phyloP scores from a whole-genome alignment of 2,329 filamentous ascomycete genomes.

The Rutstroemia sp. region DNA sequence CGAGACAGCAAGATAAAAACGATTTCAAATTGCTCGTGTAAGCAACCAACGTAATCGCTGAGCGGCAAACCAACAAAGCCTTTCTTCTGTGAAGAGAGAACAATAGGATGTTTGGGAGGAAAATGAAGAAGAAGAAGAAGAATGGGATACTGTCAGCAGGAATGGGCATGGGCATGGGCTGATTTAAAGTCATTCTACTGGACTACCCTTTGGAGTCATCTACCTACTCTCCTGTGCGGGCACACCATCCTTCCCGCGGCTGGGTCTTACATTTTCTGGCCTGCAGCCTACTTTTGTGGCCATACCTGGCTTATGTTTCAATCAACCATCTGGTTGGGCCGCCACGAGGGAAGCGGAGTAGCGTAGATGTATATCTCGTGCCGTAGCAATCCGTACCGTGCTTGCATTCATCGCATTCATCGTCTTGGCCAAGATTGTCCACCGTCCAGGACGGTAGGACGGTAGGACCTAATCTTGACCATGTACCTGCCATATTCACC shows the following conservation, averaged over 20 bases:
- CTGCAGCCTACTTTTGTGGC: too few relatives aligned
- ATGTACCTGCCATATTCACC: too few relatives aligned
- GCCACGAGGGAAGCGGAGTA: background rate
- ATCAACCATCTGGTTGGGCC: background rate
- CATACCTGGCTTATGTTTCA: background rate
- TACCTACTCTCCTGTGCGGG: too few relatives aligned
- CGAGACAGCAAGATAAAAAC: too few relatives aligned
- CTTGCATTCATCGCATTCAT: too few relatives aligned
- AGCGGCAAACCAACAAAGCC: background rate
- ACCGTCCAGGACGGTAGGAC: too few relatives aligned
- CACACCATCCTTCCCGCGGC: background rate
- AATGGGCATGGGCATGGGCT: slow-evolving; percentile 23
- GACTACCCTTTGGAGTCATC: background rate
- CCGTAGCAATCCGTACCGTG: too few relatives aligned
- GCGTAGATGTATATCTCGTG: too few relatives aligned
- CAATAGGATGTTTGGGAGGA: background rate
- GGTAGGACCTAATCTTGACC: too few relatives aligned
- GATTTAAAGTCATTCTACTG: slow-evolving; percentile 15
- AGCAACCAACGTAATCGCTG: background rate
- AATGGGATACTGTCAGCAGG: slow-evolving; percentile 22
- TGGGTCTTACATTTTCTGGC: background rate
- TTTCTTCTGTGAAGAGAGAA: background rate
- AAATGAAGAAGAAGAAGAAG: background rate
- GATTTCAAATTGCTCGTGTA: too few relatives aligned
- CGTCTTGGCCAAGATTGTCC: too few relatives aligned